Evolutionary conservation across 805 yeast species (phyloP).

Genomic region (Millerago galiae): DNA sequence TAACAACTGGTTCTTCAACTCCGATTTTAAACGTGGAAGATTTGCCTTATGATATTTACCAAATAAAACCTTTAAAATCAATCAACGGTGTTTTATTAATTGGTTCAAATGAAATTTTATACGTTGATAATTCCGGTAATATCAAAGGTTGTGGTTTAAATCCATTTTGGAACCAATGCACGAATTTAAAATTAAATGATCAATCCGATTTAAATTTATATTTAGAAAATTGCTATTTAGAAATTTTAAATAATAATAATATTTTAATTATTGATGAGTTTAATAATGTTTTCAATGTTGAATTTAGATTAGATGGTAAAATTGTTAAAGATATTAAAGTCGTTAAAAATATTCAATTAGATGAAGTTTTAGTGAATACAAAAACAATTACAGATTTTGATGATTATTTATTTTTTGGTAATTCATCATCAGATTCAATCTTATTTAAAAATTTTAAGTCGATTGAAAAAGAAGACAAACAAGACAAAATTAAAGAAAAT

Average conservation of each 20-base stretch:
- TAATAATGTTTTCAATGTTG: slow-evolving; percentile 22
- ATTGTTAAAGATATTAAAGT: slow-evolving; percentile 24
- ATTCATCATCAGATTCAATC: slow-evolving; percentile 52
- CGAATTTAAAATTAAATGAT: slow-evolving; percentile 39
- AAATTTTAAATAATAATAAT: slow-evolving; percentile 26
- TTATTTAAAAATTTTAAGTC: slow-evolving; percentile 27
- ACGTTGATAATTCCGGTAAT: slow-evolving; percentile 75
- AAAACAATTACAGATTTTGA: slow-evolving; percentile 14
- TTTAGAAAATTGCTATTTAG: slow-evolving; percentile 46
- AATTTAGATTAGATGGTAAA: slow-evolving; percentile 33
- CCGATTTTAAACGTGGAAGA: slow-evolving; percentile 57
- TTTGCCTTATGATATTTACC: slow-evolving; percentile 70
- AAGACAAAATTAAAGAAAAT: background rate
- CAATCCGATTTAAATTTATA: slow-evolving; percentile 43
- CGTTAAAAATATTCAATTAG: slow-evolving; percentile 16
- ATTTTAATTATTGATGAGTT: slow-evolving; percentile 34
- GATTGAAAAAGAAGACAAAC: slow-evolving; percentile 6
- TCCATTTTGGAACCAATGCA: slow-evolving; percentile 36
- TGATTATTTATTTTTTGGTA: slow-evolving; percentile 51
- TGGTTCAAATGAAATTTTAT: slow-evolving; percentile 74
- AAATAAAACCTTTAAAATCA: slow-evolving; percentile 53
- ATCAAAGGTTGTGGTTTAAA: slow-evolving; percentile 58
- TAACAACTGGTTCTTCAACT: slow-evolving; percentile 45
- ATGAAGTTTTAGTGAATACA: slow-evolving; percentile 30
- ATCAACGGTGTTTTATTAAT: slow-evolving; percentile 65